Evolutionary conservation across 2,329 filamentous ascomycete genomes (phyloP), one percentile per base, ranked within the genome.

Genomic region (Nothopassalora personata): DNA sequence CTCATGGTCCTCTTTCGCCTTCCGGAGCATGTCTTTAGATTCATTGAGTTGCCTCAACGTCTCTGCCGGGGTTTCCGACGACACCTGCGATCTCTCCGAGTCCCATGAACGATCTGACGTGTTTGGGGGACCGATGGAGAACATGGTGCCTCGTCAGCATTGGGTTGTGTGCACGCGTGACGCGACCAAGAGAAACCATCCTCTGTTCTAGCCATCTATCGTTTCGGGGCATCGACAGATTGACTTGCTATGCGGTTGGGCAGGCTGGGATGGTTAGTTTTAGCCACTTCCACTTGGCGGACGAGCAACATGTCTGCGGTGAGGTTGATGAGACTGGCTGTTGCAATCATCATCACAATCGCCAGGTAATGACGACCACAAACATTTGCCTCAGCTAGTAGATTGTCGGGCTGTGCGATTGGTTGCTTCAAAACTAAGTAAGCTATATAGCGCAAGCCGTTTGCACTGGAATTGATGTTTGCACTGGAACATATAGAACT

Each of bases 21-120:
- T 64, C 10, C 57, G 36, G 1, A 64, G 53, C 60, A 64, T 60
- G 9, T 64, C 62, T 31, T 57, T 64, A 4, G 57, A 60, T 19
- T 64, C 62, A 11, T 64, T 64, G 19, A 64, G 46, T 39, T 64
- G 60, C 3, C 56, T 55, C 2, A 62, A 51, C 0, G 62, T 64
- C 31, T 60, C 60, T 13, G 62, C 62, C 15, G 60, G 60, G 62
- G 33, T 64, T 64, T 10, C 60, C 54, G 28, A 64, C 34, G 2
- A 64, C 62, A 3, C 57, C 57, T 1, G 58, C 33, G 15, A 64
- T 59, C 34, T 64, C 58, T 23, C 62, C 60, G 53, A 64, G 46
- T 9, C 62, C 60, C 27, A 64, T 62, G 56, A 64, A 60, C 5
- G 27, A 19, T 18, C 49, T 31, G 28, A 19, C 28, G 34, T 51